Evolutionary conservation across 805 yeast species (phyloP).

Genomic region (Nakazawaea molendinolei): DNA sequence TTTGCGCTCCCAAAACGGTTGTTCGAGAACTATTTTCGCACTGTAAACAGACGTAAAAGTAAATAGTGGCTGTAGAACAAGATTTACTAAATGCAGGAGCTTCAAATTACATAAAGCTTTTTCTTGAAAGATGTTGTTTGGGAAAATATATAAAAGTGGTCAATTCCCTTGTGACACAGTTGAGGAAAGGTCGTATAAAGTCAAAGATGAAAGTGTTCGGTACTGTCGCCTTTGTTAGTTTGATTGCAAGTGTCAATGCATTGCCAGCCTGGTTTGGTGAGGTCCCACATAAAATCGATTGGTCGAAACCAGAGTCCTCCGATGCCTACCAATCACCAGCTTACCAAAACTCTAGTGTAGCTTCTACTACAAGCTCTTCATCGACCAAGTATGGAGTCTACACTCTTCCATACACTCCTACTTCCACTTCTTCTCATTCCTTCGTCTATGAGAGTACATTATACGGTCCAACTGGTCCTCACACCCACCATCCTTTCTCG

Average conservation of each 20-base stretch:
- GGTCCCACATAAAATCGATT: no score
- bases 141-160: neutral
- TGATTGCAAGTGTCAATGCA: constrained; percentile 4
- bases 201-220: constrained; percentile 3
- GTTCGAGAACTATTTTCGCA: no score
- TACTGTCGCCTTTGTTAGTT: neutral
- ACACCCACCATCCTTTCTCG: constrained; percentile 5
- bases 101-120: no score
- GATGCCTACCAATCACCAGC: constrained; percentile 1
- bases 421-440: constrained; percentile 3
- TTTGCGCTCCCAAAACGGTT: no score
- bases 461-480: constrained; percentile 11
- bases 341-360: constrained; percentile 2
- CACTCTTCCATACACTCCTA: constrained; percentile 8
- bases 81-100: no score
- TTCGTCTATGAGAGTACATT: constrained; percentile 10
- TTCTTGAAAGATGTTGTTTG: no score
- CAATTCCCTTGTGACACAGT: neutral
- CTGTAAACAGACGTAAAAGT: no score
- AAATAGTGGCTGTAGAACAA: no score
- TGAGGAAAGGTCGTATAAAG: neutral
- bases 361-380: neutral
- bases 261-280: constrained; percentile 9
- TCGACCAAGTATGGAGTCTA: constrained; percentile 3
- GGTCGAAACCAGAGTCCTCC: no score